Evolutionary conservation across 257 asterid genomes (phyloP).

Genomic region (Perilla frutescens): DNA sequence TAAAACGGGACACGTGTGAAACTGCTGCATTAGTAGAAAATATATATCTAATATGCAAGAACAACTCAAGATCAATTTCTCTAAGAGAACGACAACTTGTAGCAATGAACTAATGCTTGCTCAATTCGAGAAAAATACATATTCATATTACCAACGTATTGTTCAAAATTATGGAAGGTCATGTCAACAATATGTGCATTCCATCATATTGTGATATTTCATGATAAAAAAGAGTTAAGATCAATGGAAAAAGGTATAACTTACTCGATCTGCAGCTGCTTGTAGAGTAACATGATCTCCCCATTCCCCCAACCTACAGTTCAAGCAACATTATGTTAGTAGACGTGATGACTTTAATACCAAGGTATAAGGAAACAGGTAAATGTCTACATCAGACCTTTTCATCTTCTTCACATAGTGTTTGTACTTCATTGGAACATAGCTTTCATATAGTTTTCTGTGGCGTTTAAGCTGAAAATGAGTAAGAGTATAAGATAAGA

Average conservation of each 20-base stretch:
- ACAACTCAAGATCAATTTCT: neutral
- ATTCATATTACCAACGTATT: no score
- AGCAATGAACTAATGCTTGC: neutral
- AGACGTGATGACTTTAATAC: neutral
- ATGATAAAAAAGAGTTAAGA: no score
- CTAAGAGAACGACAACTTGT: neutral
- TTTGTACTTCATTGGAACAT: constrained; percentile 91
- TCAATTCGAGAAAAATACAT: no score
- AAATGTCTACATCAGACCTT: constrained; percentile 51
- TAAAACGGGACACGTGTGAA: neutral
- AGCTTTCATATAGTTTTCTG: constrained; percentile 76
- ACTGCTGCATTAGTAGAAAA: neutral
- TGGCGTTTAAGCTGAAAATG: constrained; percentile 77
- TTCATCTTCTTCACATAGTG: constrained; percentile 85
- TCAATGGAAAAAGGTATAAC: constrained; percentile 29
- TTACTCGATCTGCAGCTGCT: constrained; percentile 96
- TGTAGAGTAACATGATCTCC: constrained; percentile 98
- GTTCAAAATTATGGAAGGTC: no score
- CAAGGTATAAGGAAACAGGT: neutral
- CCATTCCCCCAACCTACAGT: constrained; percentile 84
- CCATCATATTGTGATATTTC: no score
- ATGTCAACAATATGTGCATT: no score
- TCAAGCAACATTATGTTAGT: constrained; percentile 34
- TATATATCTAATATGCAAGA: neutral
- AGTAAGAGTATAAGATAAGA: constrained; percentile 25